A percentile compares a stretch with the other conserved stretches of the same genome.
phyloP scores from a whole-genome alignment of 345 rosid species.

The Arabis alpina region DNA sequence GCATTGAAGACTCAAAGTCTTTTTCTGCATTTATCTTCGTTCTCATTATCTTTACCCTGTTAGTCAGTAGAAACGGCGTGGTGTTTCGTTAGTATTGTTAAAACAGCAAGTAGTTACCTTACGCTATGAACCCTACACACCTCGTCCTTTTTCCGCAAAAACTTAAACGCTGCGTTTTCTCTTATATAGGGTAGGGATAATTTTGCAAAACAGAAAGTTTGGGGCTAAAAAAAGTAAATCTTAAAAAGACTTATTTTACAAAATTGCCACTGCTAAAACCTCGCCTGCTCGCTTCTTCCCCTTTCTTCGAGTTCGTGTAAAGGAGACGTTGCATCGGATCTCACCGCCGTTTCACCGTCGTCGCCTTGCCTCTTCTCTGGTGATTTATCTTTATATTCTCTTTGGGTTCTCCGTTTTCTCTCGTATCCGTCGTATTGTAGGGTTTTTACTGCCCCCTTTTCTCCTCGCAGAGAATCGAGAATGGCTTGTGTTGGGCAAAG shows the following conservation, averaged over 20 bases:
- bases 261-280: conserved; percentile 26
- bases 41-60: too few species aligned
- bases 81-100: not conserved
- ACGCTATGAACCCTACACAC: not conserved
- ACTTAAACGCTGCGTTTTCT: not conserved
- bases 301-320: conserved; percentile 4
- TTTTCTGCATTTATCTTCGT: conserved; percentile 48
- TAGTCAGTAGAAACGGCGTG: not conserved
- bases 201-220: not conserved
- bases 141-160: not conserved
- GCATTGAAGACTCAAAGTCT: conserved; percentile 40
- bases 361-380: not conserved
- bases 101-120: not conserved
- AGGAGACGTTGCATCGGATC: conserved; percentile 9
- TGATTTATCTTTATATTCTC: not conserved
- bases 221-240: not conserved
- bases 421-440: not conserved
- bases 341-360: conserved; percentile 24
- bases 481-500: conserved; percentile 41
- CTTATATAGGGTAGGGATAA: not conserved
- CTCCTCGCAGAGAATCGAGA: conserved; percentile 4
- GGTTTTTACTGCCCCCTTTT: not conserved
- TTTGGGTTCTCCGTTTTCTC: not conserved
- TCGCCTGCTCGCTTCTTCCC: not conserved
- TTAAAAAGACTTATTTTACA: not conserved